Evolutionary conservation across 371 early-diverging fungal genomes (phyloP).

Genomic region (Mucor plumbeus): DNA sequence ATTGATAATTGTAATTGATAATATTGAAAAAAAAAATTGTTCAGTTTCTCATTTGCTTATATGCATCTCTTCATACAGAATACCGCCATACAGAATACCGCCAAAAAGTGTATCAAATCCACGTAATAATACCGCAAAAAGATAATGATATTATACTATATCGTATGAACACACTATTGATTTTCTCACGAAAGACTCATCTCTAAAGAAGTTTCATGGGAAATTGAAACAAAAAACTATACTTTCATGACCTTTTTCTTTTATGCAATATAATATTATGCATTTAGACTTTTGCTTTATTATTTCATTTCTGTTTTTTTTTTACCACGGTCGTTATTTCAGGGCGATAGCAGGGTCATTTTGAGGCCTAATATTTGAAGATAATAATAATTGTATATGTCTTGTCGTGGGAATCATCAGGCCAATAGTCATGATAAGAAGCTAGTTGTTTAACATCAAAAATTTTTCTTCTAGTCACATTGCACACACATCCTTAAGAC

Average conservation of each 20-base stretch:
- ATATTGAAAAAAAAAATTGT: neutral
- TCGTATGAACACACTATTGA: constrained; percentile 6
- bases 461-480: constrained; percentile 9
- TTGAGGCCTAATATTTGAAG: too few relatives aligned
- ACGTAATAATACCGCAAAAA: constrained; percentile 29
- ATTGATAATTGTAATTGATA: neutral
- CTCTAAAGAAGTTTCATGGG: neutral
- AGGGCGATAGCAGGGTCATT: too few relatives aligned
- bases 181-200: constrained; percentile 2
- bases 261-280: neutral
- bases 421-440: neutral
- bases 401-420: neutral
- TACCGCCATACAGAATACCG: constrained; percentile 26
- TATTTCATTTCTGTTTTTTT: neutral
- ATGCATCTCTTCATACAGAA: constrained; percentile 18
- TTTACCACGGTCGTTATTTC: neutral
- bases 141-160: neutral
- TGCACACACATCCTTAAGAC: neutral
- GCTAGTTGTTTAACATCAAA: constrained; percentile 7
- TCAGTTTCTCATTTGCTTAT: constrained; percentile 14
- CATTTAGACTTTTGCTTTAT: neutral
- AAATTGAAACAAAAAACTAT: neutral
- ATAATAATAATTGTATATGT: too few relatives aligned
- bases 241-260: neutral
- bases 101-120: constrained; percentile 10